Conservation (phyloP, 169 alveolate genomes). For the Perkinsus olseni region DNA sequence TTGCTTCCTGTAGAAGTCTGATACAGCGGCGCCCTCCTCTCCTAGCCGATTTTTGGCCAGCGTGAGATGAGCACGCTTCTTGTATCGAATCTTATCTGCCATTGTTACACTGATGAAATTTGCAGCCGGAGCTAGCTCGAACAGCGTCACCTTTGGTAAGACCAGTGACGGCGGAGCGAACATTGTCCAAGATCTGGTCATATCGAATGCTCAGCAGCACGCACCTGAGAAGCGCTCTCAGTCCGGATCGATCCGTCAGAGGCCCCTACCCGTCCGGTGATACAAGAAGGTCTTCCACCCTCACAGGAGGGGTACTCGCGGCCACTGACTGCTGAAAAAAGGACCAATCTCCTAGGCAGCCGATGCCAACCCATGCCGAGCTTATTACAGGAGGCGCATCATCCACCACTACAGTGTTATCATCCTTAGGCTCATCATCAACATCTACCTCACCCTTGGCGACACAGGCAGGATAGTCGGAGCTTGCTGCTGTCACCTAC, state of each 20-base stretch:
- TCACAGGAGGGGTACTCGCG: not conserved
- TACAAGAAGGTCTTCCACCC: not conserved
- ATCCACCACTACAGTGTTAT: not conserved
- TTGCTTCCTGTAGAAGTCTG: not conserved
- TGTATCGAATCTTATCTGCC: not conserved
- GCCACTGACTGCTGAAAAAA: not conserved
- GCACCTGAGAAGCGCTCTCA: not conserved
- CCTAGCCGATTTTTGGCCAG: not conserved
- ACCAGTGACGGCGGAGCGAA: not conserved
- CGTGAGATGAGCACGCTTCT: not conserved
- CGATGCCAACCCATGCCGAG: too few relatives aligned
- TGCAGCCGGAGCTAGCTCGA: too few relatives aligned
- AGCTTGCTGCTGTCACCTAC: not conserved
- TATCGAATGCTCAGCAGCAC: not conserved
- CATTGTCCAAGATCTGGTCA: not conserved
- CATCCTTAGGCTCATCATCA: not conserved
- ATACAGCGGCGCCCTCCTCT: not conserved
- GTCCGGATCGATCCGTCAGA: not conserved
- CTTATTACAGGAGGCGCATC: not conserved
- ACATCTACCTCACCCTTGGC: not conserved
- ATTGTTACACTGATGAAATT: too few relatives aligned
- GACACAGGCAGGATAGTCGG: not conserved
- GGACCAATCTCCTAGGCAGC: not conserved
- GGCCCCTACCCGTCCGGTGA: not conserved
- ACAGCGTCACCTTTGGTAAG: not conserved